Evolutionary conservation across 2,329 filamentous ascomycete genomes (phyloP).

Genomic region (Diaporthe sp.): DNA sequence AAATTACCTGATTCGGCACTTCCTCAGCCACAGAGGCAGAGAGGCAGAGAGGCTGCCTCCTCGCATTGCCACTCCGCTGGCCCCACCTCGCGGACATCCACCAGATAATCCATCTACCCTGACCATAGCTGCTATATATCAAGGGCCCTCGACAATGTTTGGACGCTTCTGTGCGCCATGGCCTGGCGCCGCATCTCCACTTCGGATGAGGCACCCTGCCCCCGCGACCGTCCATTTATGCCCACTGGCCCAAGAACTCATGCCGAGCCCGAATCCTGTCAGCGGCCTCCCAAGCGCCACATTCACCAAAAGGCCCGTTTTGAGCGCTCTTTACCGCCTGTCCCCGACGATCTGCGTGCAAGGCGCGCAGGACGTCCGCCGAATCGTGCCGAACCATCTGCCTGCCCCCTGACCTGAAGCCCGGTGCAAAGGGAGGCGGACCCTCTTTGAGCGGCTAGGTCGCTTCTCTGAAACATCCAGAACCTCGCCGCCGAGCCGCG

Average conservation of each 20-base stretch:
- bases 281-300: slow-evolving; percentile 18
- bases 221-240: neutral
- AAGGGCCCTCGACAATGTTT: slow-evolving; percentile 1
- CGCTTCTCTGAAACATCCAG: slow-evolving; percentile 17
- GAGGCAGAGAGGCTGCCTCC: slow-evolving; percentile 14
- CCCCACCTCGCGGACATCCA: slow-evolving; percentile 4
- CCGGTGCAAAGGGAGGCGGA: neutral
- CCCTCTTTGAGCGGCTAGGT: slow-evolving; percentile 14
- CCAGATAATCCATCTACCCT: neutral
- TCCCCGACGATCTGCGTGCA: neutral
- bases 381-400: neutral
- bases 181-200: slow-evolving; percentile 7
- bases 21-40: slow-evolving; percentile 1
- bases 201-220: slow-evolving; percentile 12
- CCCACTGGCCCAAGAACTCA: neutral
- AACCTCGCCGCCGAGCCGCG: neutral
- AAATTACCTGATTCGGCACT: neutral
- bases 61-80: slow-evolving; percentile 15
- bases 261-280: neutral
- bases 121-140: slow-evolving; percentile 5
- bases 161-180: neutral
- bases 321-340: neutral
- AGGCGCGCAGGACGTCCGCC: neutral
- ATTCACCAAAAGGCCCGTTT: neutral
- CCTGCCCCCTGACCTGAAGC: neutral